phyloP scores from a whole-genome alignment of 106 monocot genomes.

The Dendrobium nobile region DNA sequence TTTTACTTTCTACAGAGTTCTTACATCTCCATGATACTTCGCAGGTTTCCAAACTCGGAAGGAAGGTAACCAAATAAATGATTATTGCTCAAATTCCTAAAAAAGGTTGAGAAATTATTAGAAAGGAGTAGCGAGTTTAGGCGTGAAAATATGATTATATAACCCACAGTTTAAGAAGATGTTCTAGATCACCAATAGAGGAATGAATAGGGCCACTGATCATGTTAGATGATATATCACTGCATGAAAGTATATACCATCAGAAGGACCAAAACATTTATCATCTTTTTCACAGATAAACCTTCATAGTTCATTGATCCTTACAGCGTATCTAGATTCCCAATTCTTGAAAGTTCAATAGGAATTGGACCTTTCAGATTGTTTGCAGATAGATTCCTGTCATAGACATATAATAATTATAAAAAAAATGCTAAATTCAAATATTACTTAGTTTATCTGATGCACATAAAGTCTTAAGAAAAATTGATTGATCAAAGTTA shows the following conservation, averaged over 20 bases:
- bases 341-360: slow-evolving; percentile 70
- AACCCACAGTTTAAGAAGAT: slow-evolving; percentile 88
- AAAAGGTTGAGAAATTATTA: background rate
- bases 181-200: slow-evolving; percentile 80
- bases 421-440: background rate
- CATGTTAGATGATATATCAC: slow-evolving; percentile 78
- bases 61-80: slow-evolving; percentile 62
- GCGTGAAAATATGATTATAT: background rate
- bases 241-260: slow-evolving; percentile 14
- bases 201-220: slow-evolving; percentile 75
- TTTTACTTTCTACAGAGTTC: background rate
- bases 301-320: slow-evolving; percentile 11
- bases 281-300: background rate
- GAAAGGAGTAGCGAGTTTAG: background rate
- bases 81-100: slow-evolving; percentile 88
- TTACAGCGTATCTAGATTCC: slow-evolving; percentile 91
- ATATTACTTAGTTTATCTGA: background rate
- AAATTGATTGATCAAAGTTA: background rate
- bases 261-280: background rate
- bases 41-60: slow-evolving; percentile 82
- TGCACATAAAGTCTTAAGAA: background rate
- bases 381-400: slow-evolving; percentile 89
- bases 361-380: slow-evolving; percentile 67
- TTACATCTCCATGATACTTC: slow-evolving; percentile 93
- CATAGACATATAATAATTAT: slow-evolving; percentile 1